Evolutionary conservation across 805 yeast species (phyloP).

Genomic region (Schwanniomyces sp.): DNA sequence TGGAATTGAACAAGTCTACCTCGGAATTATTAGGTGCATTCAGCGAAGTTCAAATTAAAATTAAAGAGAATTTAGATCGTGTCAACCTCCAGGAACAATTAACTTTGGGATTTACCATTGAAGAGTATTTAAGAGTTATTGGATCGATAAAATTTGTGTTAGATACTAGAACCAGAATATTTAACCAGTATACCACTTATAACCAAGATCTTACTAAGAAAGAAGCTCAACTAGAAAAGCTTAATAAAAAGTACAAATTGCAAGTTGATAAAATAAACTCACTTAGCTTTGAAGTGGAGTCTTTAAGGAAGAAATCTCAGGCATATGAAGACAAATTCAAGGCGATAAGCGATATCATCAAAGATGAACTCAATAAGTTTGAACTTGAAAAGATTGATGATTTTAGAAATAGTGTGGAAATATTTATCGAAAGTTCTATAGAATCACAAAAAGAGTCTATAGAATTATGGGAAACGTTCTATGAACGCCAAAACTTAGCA

Average conservation of each 20-base stretch:
- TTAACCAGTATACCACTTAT: conserved; percentile 40
- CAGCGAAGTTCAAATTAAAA: conserved; percentile 66
- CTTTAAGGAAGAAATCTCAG: conserved; percentile 52
- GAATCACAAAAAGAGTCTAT: conserved; percentile 92
- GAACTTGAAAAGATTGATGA: conserved; percentile 78
- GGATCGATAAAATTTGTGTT: conserved; percentile 74
- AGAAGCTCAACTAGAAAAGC: conserved; percentile 44
- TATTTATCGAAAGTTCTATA: conserved; percentile 83
- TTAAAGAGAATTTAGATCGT: conserved; percentile 73
- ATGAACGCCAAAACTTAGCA: conserved; percentile 46
- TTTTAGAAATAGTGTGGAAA: conserved; percentile 85
- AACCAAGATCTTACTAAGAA: conserved; percentile 48
- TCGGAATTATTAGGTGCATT: conserved; percentile 67
- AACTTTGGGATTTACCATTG: conserved; percentile 82
- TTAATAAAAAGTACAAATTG: conserved; percentile 41
- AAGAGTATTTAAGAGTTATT: conserved; percentile 79
- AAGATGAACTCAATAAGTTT: conserved; percentile 63
- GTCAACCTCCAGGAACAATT: conserved; percentile 81
- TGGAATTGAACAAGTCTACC: conserved; percentile 71
- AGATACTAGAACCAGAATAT: conserved; percentile 66
- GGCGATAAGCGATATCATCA: conserved; percentile 64
- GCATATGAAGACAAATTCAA: conserved; percentile 60
- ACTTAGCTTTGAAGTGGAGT: conserved; percentile 59
- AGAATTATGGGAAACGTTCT: conserved; percentile 87
- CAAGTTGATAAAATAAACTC: conserved; percentile 63